Evolutionary conservation across 108 stramenopile species (phyloP).

Genomic region (Conticribra weissflogii): DNA sequence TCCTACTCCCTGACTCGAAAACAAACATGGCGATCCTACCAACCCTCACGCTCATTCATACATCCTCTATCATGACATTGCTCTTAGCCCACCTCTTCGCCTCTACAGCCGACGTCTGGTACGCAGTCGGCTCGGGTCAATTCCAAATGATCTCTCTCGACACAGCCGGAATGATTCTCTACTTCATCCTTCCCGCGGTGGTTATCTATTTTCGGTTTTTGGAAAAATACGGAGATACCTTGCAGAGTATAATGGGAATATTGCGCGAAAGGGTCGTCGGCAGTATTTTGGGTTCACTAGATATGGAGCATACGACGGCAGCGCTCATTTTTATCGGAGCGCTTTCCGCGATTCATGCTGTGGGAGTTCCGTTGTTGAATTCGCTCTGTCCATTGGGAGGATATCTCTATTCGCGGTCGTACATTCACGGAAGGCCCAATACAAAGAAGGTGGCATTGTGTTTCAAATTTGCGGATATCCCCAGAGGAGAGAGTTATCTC

Average conservation of each 20-base stretch:
- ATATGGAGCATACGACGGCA: not conserved
- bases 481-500: not conserved
- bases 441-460: constrained; percentile 49
- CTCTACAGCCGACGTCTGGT: constrained; percentile 40
- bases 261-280: not conserved
- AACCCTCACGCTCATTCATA: constrained; percentile 16
- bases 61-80: constrained; percentile 20
- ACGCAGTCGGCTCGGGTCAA: constrained; percentile 51
- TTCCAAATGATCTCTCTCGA: constrained; percentile 55
- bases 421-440: constrained; percentile 49
- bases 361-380: constrained; percentile 42
- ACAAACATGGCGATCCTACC: not conserved
- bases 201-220: constrained; percentile 38
- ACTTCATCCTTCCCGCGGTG: constrained; percentile 29
- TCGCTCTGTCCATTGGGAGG: constrained; percentile 49
- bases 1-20: not conserved
- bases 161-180: constrained; percentile 40
- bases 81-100: constrained; percentile 27
- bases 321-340: constrained; percentile 15
- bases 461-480: constrained; percentile 41
- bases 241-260: constrained; percentile 6
- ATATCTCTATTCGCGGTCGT: constrained; percentile 40
- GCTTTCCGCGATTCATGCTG: constrained; percentile 19
- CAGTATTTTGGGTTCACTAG: not conserved
- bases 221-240: constrained; percentile 25